Evolutionary conservation across 208 protist genomes (phyloP).

Genomic region (Kentomonas sorsogonicus): DNA sequence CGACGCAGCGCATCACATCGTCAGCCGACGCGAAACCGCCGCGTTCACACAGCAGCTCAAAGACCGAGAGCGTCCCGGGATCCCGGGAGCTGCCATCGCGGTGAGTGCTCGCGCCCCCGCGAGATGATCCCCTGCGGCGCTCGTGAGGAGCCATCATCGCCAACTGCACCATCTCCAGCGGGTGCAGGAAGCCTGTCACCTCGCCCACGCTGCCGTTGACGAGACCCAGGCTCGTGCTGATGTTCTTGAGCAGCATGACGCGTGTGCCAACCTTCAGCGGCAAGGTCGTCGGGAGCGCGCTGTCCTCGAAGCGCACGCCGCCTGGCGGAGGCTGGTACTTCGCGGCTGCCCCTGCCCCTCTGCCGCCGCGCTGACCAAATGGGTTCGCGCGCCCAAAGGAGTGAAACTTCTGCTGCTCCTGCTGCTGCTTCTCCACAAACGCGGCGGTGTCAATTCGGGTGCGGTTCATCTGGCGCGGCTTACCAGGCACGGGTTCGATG

Average conservation of each 20-base stretch:
- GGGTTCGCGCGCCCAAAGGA: too few relatives aligned
- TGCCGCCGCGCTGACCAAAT: too few relatives aligned
- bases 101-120: too few relatives aligned
- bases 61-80: constrained; percentile 22
- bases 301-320: constrained; percentile 50
- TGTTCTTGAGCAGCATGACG: constrained; percentile 68
- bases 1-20: constrained; percentile 51
- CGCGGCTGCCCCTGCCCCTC: background rate
- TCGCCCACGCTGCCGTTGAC: constrained; percentile 70
- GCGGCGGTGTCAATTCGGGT: too few relatives aligned
- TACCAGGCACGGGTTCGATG: too few relatives aligned
- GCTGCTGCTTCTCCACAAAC: too few relatives aligned
- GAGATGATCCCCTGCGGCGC: too few relatives aligned
- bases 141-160: too few relatives aligned
- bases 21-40: constrained; percentile 38
- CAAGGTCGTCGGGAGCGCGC: constrained; percentile 28
- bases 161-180: constrained; percentile 58
- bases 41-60: constrained; percentile 23
- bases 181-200: constrained; percentile 71
- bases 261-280: constrained; percentile 61
- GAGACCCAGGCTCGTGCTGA: constrained; percentile 47
- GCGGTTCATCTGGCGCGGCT: too few relatives aligned
- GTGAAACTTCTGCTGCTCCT: too few relatives aligned
- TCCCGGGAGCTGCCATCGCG: too few relatives aligned
- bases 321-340: background rate